Evolutionary conservation across 2,329 filamentous ascomycete species (phyloP), one percentile per base, ranked within the genome.

Genomic region (Boeremia exigua): DNA sequence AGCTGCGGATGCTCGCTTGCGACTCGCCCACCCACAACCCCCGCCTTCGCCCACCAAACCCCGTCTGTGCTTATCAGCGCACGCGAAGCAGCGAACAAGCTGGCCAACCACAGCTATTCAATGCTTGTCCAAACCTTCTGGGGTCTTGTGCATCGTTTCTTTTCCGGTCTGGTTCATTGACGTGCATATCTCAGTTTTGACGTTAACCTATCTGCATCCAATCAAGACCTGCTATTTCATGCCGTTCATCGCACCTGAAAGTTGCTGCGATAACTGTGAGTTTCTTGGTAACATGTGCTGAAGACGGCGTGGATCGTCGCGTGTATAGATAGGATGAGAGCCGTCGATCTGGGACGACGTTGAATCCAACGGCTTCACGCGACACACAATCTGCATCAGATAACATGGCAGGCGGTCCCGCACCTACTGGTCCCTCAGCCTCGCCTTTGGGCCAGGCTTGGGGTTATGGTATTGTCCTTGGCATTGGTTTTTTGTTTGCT

Each of bases 381-480:
- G 48, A 57, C 43, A 50, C 32, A 48, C 29, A 23, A 15, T 43
- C 37, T 44, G 42, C 47, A 36, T 47, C 42, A 33, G 49, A 34
- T 30, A 45, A 47, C 11, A 69, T 68, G 65, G 67, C 67, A 58
- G 66, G 67, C 40, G 63, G 65, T 40, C 60, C 61, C 45, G 61
- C 67, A 48, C 67, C 67, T 19, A 60, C 63, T 17, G 65, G 66
- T 25, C 63, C 66, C 38, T 62, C 65, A 17, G 63, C 64, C 33
- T 65, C 60, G n/a, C 66, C 67, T 44, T 45, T 70, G 25, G 65
- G 66, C 3, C 67, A 68, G 51, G 66, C 52, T 48, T 69, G 67
- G 67, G 69, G 69, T n/a, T 73, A 73, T 65, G 70, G 70, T 14
- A 68, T 72, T 29, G 64, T 73, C 10, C 59, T 73, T 51, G 70